Percentiles rank a stretch among this genome's conserved stretches.
phyloP scores from a whole-genome alignment of 108 stramenopile species.

The Seminavis robusta region DNA sequence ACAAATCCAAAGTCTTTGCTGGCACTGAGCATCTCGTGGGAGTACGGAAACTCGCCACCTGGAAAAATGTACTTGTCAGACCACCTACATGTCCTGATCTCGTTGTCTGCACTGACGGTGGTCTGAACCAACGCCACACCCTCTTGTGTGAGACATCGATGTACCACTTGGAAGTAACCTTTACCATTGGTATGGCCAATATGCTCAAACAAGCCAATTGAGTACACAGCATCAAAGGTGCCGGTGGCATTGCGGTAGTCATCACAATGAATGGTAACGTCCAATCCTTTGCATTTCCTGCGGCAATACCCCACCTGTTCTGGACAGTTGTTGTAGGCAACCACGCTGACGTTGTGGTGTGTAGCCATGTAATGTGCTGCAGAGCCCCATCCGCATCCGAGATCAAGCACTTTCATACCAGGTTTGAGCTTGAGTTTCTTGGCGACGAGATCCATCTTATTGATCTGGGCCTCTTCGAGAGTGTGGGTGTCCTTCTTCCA shows the following conservation, averaged over 20 bases:
- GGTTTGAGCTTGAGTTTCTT: slow-evolving; percentile 1
- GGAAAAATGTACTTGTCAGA: not conserved
- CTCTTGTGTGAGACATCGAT: not conserved
- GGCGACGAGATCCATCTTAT: not conserved
- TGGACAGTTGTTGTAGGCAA: not conserved
- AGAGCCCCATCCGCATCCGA: slow-evolving; percentile 75
- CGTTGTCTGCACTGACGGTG: not conserved
- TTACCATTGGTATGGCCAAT: not conserved
- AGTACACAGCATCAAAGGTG: not conserved
- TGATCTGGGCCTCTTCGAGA: not conserved
- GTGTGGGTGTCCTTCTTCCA: slow-evolving; percentile 9
- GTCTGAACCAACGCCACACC: not conserved
- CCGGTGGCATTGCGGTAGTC: not conserved
- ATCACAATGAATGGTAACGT: not conserved
- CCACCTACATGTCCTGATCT: not conserved
- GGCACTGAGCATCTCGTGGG: not conserved
- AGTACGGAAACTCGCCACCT: not conserved
- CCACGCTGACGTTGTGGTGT: not conserved
- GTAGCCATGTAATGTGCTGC: slow-evolving; percentile 13
- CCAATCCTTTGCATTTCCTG: not conserved
- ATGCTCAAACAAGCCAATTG: not conserved
- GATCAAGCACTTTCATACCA: slow-evolving; percentile 39
- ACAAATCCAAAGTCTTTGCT: not conserved
- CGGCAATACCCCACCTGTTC: not conserved
- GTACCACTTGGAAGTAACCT: not conserved